Evolutionary conservation across 139 green algal species (phyloP), one percentile per base, ranked within the genome.

Genomic region (Chara braunii): DNA sequence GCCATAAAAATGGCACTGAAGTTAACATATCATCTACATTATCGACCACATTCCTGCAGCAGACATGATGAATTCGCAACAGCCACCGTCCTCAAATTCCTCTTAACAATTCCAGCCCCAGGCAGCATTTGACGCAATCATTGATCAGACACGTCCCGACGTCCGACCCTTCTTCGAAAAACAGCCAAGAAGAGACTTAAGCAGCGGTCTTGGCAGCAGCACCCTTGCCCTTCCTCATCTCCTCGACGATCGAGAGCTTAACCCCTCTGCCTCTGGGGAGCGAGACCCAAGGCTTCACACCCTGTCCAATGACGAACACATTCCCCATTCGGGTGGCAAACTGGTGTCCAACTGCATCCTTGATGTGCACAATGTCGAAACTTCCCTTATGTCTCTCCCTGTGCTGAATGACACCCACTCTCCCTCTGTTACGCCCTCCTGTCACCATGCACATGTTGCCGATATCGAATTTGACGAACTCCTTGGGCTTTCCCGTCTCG

Each of bases 231-330:
- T 94, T 95, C 58, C 85, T 82, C 84, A 95, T 86, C 87, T 99
- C 93, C 83, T 99, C 85, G 67, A 98, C 80, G 65, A 97, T 97
- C 71, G 83, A 90, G 3, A 94, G 83, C 62, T 86, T 81, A 60
- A 99, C 84, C 62, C 94, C 94, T 87, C 97, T 97, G 81, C 87
- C 91, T 90, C 97, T 99, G 75, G 94, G 91, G 81, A 99, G 80
- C 33, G 83, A 92, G 60, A 99, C 81, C 35, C 96, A 71, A 3
- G 94, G 84, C 87, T 95, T 95, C 80, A 88, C 85, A 64, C 88
- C 94, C 83, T 94, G 93, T 70, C 94, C 94, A 48, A 99, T 96
- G 60, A 94, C 80, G 78, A 98, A 98, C 51, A 98, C 87, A 78
- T 99, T 99, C 66, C 50, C 79, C 35, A 85, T 58, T 60, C 94